phyloP scores from a whole-genome alignment of 2,329 filamentous ascomycete genomes.

The Emergomyces orientalis region DNA sequence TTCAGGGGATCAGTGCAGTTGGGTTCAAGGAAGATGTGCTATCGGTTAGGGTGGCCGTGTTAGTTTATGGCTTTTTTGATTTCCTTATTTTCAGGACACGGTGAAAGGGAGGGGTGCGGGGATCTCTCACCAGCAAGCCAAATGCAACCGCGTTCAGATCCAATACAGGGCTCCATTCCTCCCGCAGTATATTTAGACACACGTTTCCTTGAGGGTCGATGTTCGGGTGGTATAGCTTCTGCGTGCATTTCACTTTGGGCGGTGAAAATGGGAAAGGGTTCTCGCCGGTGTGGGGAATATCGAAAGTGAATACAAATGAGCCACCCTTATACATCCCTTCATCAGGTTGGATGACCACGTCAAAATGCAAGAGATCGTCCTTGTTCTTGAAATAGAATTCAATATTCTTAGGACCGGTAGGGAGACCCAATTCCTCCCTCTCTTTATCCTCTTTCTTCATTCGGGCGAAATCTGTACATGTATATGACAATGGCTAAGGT shows the following conservation, averaged over 20 bases:
- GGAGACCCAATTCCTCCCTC: neutral
- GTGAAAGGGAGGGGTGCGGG: constrained; percentile 14
- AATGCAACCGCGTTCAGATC: constrained; percentile 96
- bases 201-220: constrained; percentile 97
- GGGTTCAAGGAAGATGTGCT: constrained; percentile 96
- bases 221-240: constrained; percentile 99
- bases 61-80: neutral
- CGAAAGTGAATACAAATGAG: constrained; percentile 79
- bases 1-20: constrained; percentile 97
- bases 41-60: constrained; percentile 11
- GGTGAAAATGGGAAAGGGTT: constrained; percentile 96
- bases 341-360: constrained; percentile 41
- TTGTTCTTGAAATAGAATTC: constrained; percentile 41
- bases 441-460: neutral
- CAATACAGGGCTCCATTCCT: constrained; percentile 98
- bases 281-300: constrained; percentile 54
- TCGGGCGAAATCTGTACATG: neutral
- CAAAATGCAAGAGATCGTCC: constrained; percentile 50
- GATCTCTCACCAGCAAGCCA: constrained; percentile 60
- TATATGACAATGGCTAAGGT: neutral
- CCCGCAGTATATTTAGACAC: constrained; percentile 90
- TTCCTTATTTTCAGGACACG: neutral
- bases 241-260: constrained; percentile 90
- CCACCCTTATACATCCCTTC: constrained; percentile 76
- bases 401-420: neutral